Evolutionary conservation across 345 rosid species (phyloP).

Genomic region (Durio zibethinus): DNA sequence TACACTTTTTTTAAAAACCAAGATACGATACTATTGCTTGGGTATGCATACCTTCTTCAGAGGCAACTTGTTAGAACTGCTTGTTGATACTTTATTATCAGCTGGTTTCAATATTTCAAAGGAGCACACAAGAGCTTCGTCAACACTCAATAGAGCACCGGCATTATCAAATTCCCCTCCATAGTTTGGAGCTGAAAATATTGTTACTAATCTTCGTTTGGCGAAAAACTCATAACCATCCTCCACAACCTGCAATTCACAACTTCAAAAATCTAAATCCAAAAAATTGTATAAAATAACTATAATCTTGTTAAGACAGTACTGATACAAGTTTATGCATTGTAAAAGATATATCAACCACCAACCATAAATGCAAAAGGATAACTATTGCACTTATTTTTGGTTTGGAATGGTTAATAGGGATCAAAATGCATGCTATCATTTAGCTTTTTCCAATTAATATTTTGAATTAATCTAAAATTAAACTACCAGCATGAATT

Average conservation of each 20-base stretch:
- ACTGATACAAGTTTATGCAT: too few relatives aligned
- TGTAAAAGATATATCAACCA: too few relatives aligned
- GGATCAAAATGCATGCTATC: neutral
- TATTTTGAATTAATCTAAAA: neutral
- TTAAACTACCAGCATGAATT: neutral
- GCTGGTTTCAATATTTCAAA: constrained; percentile 90
- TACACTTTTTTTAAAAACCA: neutral
- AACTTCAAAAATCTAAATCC: constrained; percentile 5
- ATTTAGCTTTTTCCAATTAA: neutral
- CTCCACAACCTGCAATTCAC: constrained; percentile 78
- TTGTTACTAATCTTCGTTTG: constrained; percentile 75
- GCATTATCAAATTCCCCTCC: constrained; percentile 99
- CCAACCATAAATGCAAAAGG: neutral
- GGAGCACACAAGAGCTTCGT: constrained; percentile 72
- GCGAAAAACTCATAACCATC: constrained; percentile 98
- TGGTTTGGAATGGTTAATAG: neutral
- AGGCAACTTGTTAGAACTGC: constrained; percentile 30
- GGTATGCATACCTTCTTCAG: constrained; percentile 63
- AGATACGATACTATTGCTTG: neutral
- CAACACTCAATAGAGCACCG: constrained; percentile 81
- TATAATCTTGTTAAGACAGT: too few relatives aligned
- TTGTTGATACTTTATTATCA: constrained; percentile 34
- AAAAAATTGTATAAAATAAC: neutral
- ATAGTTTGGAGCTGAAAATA: constrained; percentile 98
- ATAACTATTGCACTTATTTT: neutral